phyloP scores from a whole-genome alignment of 2,329 filamentous ascomycete species.

The Colletotrichum sidae region DNA sequence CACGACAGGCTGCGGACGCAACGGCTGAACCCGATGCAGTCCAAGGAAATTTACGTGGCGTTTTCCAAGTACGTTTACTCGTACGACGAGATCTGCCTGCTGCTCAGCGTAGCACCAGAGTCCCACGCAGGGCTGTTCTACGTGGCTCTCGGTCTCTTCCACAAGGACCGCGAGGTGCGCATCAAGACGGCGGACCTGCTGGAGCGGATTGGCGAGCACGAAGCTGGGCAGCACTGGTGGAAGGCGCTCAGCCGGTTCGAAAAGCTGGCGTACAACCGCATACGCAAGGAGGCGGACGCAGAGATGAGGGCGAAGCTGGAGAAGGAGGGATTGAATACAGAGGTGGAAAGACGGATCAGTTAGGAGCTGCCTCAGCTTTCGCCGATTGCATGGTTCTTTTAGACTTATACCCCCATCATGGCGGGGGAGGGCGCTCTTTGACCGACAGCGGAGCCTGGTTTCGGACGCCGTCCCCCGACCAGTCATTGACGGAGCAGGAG shows the following conservation, averaged over 20 bases:
- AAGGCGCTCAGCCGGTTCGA: slow-evolving; percentile 86
- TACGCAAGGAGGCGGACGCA: slow-evolving; percentile 74
- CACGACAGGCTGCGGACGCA: slow-evolving; percentile 90
- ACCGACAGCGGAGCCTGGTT: slow-evolving; percentile 19
- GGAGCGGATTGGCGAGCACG: slow-evolving; percentile 85
- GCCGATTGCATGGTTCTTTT: slow-evolving; percentile 25
- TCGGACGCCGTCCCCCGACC: not conserved
- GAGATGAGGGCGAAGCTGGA: slow-evolving; percentile 61
- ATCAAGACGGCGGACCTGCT: slow-evolving; percentile 82
- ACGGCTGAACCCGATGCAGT: slow-evolving; percentile 79
- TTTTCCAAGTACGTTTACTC: slow-evolving; percentile 80
- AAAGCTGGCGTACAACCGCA: slow-evolving; percentile 84
- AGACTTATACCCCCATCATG: slow-evolving; percentile 20
- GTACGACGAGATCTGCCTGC: slow-evolving; percentile 87
- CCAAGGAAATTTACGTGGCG: slow-evolving; percentile 86
- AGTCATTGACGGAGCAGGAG: not conserved
- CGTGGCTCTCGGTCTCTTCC: slow-evolving; percentile 89
- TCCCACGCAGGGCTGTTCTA: slow-evolving; percentile 92
- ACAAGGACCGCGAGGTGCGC: slow-evolving; percentile 85
- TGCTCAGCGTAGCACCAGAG: slow-evolving; percentile 85
- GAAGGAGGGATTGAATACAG: slow-evolving; percentile 54
- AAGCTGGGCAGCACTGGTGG: slow-evolving; percentile 96
- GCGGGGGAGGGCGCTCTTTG: slow-evolving; percentile 9
- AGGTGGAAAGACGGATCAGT: slow-evolving; percentile 61
- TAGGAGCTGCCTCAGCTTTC: slow-evolving; percentile 44